phyloP scores from a whole-genome alignment of 163 green algal species.

The Coccomyxa subellipsoidea region DNA sequence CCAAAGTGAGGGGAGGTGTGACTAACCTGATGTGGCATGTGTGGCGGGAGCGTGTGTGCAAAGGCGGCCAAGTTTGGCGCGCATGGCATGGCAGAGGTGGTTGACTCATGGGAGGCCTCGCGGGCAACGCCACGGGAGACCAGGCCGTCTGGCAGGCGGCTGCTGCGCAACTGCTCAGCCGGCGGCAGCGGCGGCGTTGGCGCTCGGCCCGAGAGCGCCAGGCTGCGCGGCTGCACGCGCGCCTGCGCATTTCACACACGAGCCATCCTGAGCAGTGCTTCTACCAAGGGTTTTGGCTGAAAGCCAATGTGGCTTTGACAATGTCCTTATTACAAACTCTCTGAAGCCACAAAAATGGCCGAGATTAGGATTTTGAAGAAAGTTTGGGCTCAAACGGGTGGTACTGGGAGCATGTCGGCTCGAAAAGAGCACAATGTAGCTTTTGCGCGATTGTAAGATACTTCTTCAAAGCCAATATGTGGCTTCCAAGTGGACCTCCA shows the following conservation, averaged over 20 bases:
- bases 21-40: neutral
- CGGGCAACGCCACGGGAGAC: neutral
- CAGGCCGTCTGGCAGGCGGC: neutral
- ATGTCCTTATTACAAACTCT: neutral
- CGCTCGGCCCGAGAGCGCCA: neutral
- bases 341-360: no score
- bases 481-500: no score
- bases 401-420: no score
- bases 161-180: neutral
- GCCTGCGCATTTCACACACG: neutral
- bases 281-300: no score
- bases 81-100: neutral
- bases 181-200: neutral
- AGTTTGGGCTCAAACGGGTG: no score
- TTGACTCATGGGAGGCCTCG: neutral
- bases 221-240: neutral
- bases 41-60: neutral
- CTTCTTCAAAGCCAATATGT: no score
- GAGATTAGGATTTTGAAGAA: neutral
- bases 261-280: no score
- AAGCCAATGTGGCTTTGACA: neutral
- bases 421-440: no score
- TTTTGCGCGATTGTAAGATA: no score
- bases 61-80: neutral
- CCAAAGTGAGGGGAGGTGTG: no score